Conservation (phyloP, 805 yeast genomes). For the Dipodascus geniculatus region DNA sequence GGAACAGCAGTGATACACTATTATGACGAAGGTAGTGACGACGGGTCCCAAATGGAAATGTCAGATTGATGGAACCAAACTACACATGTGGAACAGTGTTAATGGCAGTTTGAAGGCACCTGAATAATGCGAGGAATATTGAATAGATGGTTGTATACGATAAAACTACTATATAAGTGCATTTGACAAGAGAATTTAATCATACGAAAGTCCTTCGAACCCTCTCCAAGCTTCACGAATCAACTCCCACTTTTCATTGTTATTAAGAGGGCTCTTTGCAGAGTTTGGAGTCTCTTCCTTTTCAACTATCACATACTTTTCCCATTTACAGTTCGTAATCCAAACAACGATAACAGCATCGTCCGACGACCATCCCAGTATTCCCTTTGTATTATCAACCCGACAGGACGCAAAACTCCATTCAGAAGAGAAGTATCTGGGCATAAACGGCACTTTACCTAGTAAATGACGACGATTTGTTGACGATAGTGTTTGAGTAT, state of each 20-base stretch:
- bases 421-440: slow-evolving; percentile 66
- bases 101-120: no score
- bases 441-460: slow-evolving; percentile 51
- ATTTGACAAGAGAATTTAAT: neutral
- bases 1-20: neutral
- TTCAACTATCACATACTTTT: slow-evolving; percentile 64
- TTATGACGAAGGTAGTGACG: neutral
- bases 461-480: slow-evolving; percentile 49
- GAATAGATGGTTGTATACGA: neutral
- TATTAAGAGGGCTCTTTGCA: slow-evolving; percentile 12
- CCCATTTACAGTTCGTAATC: slow-evolving; percentile 66
- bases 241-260: slow-evolving; percentile 38
- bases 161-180: no score
- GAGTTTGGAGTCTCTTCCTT: slow-evolving; percentile 20
- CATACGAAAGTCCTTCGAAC: slow-evolving; percentile 29
- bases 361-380: slow-evolving; percentile 67
- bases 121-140: no score
- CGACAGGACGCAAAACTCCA: slow-evolving; percentile 82
- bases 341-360: slow-evolving; percentile 65
- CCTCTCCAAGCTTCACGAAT: slow-evolving; percentile 64
- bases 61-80: no score
- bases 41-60: neutral
- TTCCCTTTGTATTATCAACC: slow-evolving; percentile 34
- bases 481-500: slow-evolving; percentile 27
- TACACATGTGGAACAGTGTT: no score